Evolutionary conservation across 2,329 filamentous ascomycete species (phyloP).

Genomic region (Alternaria gaisen): DNA sequence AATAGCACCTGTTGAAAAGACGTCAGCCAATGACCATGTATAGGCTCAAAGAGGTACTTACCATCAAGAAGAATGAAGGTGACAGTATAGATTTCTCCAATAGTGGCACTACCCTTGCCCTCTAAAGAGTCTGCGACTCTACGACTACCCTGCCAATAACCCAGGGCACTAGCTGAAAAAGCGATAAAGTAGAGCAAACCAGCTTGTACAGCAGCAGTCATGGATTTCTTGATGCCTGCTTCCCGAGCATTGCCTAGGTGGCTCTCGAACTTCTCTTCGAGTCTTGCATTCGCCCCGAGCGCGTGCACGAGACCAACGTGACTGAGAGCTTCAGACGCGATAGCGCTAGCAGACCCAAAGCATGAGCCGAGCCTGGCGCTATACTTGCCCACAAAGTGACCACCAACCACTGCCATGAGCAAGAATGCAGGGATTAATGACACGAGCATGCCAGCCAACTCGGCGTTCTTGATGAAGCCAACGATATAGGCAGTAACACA

Average conservation of each 20-base stretch:
- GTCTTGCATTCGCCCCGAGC: conserved; percentile 66
- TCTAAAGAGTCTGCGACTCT: conserved; percentile 59
- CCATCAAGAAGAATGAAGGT: conserved; percentile 65
- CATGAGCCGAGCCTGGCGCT: conserved; percentile 60
- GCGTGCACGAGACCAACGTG: conserved; percentile 70
- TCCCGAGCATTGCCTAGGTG: conserved; percentile 61
- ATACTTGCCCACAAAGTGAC: conserved; percentile 64
- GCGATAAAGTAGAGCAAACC: conserved; percentile 73
- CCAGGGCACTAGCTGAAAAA: conserved; percentile 71
- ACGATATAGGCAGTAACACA: conserved; percentile 73
- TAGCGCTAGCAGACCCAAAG: conserved; percentile 67
- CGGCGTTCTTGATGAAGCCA: conserved; percentile 70
- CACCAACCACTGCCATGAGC: conserved; percentile 65
- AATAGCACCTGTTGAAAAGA: conserved; percentile 50
- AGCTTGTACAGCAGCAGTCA: conserved; percentile 65
- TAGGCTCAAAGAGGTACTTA: conserved; percentile 20
- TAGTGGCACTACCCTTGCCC: conserved; percentile 42
- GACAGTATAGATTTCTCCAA: conserved; percentile 64
- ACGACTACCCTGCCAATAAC: conserved; percentile 72
- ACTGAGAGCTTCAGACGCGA: conserved; percentile 69
- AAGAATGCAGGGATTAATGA: conserved; percentile 71
- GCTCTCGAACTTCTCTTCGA: conserved; percentile 67
- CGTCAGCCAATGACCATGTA: conserved; percentile 6
- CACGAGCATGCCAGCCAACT: conserved; percentile 70
- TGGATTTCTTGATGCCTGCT: conserved; percentile 67